Evolutionary conservation across 306 rosid species (phyloP).

Genomic region (Sesbania bispinosa): DNA sequence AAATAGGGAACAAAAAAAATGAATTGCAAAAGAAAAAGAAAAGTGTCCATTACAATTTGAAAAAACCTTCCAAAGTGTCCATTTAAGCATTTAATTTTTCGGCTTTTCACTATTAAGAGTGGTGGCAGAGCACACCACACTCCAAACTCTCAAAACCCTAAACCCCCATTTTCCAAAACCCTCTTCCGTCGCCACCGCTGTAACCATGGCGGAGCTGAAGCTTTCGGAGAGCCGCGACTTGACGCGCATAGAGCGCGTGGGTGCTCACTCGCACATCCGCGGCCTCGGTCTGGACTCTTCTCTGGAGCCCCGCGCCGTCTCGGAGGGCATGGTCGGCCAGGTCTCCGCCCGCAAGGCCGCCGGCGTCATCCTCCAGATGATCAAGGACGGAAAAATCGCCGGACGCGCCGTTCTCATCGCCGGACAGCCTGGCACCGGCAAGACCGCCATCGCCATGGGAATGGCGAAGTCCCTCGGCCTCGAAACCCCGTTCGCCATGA

Average conservation of each 20-base stretch:
- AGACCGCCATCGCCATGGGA: constrained; percentile 99
- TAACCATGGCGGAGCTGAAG: constrained; percentile 60
- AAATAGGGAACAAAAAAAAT: too few species aligned
- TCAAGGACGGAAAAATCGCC: constrained; percentile 83
- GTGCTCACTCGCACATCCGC: constrained; percentile 97
- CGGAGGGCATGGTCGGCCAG: constrained; percentile 99
- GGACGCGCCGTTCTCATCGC: constrained; percentile 90
- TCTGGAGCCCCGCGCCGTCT: constrained; percentile 72
- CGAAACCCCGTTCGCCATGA: constrained; percentile 94
- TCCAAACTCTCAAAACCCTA: constrained; percentile 20
- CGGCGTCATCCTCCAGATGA: constrained; percentile 92
- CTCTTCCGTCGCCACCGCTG: not conserved
- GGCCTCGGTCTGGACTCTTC: constrained; percentile 95
- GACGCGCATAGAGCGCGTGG: constrained; percentile 96
- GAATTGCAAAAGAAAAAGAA: too few species aligned
- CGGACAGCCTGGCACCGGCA: constrained; percentile 95
- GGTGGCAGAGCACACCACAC: not conserved
- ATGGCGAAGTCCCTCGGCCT: constrained; percentile 97
- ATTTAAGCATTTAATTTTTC: too few species aligned
- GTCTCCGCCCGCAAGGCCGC: constrained; percentile 86
- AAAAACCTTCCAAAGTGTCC: too few species aligned
- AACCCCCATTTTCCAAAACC: not conserved
- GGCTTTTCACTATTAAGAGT: too few species aligned
- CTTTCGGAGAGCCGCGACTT: constrained; percentile 89
- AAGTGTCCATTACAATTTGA: too few species aligned